A percentile compares a stretch with the other conserved stretches of the same genome.
These are phyloP conservation scores for Skeletonema costatum DNA, from an alignment of 108 stramenopile genomes.

Conservation along the genomic window DNA sequence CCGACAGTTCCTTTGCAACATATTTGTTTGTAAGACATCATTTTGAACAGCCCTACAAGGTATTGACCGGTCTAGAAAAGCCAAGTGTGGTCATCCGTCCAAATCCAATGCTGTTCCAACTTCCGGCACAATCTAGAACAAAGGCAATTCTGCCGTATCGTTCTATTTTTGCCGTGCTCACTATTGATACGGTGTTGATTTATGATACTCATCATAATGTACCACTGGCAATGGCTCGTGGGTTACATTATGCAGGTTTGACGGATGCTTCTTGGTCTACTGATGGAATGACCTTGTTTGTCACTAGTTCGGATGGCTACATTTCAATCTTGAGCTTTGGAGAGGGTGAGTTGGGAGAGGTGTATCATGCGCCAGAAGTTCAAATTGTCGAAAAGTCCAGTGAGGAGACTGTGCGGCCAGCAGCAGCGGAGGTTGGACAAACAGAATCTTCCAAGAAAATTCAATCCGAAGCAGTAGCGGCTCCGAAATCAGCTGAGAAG, in stretches of 20 bases:
- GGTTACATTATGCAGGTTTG: slow-evolving; percentile 88
- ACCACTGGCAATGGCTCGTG: slow-evolving; percentile 68
- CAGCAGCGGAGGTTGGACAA: background rate
- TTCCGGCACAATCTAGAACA: slow-evolving; percentile 46
- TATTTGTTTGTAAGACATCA: slow-evolving; percentile 79
- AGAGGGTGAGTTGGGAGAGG: slow-evolving; percentile 76
- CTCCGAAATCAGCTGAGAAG: background rate
- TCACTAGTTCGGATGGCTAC: slow-evolving; percentile 88
- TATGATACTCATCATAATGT: slow-evolving; percentile 81
- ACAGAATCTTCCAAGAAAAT: background rate
- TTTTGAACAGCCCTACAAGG: slow-evolving; percentile 82
- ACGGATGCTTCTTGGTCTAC: slow-evolving; percentile 86
- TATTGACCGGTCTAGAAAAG: slow-evolving; percentile 81
- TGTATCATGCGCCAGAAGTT: slow-evolving; percentile 16
- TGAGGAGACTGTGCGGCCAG: background rate
- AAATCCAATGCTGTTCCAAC: slow-evolving; percentile 78
- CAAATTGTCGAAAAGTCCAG: slow-evolving; percentile 6
- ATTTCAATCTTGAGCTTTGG: slow-evolving; percentile 77
- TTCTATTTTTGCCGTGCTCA: slow-evolving; percentile 84
- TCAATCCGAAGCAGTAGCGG: background rate
- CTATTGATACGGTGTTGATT: slow-evolving; percentile 73
- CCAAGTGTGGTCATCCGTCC: slow-evolving; percentile 84
- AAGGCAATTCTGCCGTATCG: slow-evolving; percentile 62
- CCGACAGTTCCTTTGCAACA: slow-evolving; percentile 64
- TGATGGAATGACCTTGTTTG: slow-evolving; percentile 78